Percentiles rank a stretch among this genome's conserved stretches.
These are phyloP conservation scores for Camellia sinensis DNA, from an alignment of 148 eudicot species.

Conservation along the genomic window DNA sequence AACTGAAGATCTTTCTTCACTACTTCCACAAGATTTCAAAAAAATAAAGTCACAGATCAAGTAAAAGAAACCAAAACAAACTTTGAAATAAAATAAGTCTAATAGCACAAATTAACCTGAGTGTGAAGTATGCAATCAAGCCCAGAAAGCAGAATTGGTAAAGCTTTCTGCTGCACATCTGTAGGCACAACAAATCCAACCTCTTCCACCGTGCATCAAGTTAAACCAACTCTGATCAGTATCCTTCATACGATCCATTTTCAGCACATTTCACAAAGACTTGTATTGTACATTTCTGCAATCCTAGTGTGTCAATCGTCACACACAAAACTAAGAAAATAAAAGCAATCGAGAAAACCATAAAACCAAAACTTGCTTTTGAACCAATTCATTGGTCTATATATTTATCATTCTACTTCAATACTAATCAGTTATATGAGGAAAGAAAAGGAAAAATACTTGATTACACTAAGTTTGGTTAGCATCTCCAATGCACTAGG, in stretches of 20 bases:
- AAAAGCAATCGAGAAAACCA: background rate
- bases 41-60: background rate
- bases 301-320: too few species aligned
- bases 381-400: background rate
- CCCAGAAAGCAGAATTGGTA: conserved; percentile 78
- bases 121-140: conserved; percentile 87
- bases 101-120: conserved; percentile 55
- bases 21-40: background rate
- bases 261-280: background rate
- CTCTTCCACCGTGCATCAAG: conserved; percentile 66
- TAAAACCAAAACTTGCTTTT: background rate
- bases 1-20: background rate
- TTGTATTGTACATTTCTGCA: too few species aligned
- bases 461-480: too few species aligned
- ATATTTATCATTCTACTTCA: too few species aligned
- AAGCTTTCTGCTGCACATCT: conserved; percentile 77
- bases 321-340: too few species aligned
- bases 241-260: background rate
- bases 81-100: background rate
- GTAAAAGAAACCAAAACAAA: too few species aligned
- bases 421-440: too few species aligned
- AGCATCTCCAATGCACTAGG: too few species aligned
- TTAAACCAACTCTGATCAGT: conserved; percentile 6
- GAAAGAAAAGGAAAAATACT: too few species aligned
- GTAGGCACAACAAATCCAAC: conserved; percentile 37